A percentile compares a stretch with the other conserved stretches of the same genome.
Evolutionary conservation across 75 land plant species (phyloP).

Genomic region (Sequoia sempervirens): DNA sequence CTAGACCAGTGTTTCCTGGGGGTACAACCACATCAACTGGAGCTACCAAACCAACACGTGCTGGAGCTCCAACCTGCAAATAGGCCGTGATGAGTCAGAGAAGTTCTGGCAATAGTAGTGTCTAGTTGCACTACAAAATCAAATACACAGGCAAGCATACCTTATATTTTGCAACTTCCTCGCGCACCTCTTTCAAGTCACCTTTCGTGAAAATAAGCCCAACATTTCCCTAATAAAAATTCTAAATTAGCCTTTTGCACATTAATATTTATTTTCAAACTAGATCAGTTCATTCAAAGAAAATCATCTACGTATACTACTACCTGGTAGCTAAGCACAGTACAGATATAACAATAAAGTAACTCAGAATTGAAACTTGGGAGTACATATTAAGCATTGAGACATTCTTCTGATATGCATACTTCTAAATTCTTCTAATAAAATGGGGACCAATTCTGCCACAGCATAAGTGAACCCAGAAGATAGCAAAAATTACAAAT

Average conservation of each 20-base stretch:
- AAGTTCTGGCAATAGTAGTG: not conserved
- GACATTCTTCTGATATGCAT: too few species aligned
- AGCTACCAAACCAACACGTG: slow-evolving; percentile 67
- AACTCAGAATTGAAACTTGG: not conserved
- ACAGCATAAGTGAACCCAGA: not conserved
- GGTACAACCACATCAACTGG: slow-evolving; percentile 65
- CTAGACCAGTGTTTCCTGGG: slow-evolving; percentile 73
- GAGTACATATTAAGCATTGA: too few species aligned
- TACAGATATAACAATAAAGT: not conserved
- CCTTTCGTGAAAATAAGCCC: slow-evolving; percentile 50
- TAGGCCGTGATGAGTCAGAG: not conserved
- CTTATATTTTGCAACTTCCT: slow-evolving; percentile 52
- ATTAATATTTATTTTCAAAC: not conserved
- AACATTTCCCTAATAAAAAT: slow-evolving; percentile 36
- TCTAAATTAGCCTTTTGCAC: not conserved
- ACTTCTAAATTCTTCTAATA: not conserved
- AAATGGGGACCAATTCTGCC: not conserved
- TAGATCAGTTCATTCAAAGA: not conserved
- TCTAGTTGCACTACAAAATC: not conserved
- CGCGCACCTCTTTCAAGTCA: slow-evolving; percentile 43
- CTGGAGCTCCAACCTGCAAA: slow-evolving; percentile 64
- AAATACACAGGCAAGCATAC: slow-evolving; percentile 7
- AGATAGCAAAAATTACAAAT: not conserved
- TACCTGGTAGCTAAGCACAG: not conserved
- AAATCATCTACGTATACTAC: not conserved